Conservation (phyloP, 805 yeast species). For the Cyberlindnera maclurae region DNA sequence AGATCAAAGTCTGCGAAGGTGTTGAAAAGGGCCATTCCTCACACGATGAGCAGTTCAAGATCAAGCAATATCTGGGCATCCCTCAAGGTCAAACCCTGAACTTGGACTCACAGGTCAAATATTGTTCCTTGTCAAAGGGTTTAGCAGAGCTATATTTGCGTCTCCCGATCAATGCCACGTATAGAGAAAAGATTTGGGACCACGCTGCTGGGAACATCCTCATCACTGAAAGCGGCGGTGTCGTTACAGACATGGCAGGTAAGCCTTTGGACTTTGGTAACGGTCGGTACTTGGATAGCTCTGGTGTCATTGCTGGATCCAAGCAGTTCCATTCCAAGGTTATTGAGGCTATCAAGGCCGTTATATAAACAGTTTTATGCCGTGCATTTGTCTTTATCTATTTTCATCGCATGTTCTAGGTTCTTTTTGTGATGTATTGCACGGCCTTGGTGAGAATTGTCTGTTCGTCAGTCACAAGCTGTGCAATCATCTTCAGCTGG, state of each 20-base stretch:
- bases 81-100: slow-evolving; percentile 56
- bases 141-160: slow-evolving; percentile 89
- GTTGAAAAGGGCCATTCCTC: slow-evolving; percentile 95
- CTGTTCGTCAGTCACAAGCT: slow-evolving; percentile 14
- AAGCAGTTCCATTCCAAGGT: slow-evolving; percentile 25
- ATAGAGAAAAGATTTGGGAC: slow-evolving; percentile 96
- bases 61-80: slow-evolving; percentile 60
- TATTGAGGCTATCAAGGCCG: slow-evolving; percentile 23
- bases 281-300: slow-evolving; percentile 73
- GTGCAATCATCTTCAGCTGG: slow-evolving; percentile 15
- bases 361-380: too few species aligned
- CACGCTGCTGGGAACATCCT: slow-evolving; percentile 94
- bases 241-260: slow-evolving; percentile 81
- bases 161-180: slow-evolving; percentile 67
- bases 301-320: slow-evolving; percentile 87
- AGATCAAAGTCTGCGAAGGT: slow-evolving; percentile 76
- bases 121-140: slow-evolving; percentile 85
- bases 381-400: too few species aligned
- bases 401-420: background rate
- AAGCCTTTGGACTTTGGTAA: slow-evolving; percentile 68
- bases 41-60: slow-evolving; percentile 73
- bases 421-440: slow-evolving; percentile 7
- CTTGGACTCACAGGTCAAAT: slow-evolving; percentile 94
- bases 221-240: slow-evolving; percentile 86
- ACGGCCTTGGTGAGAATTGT: slow-evolving; percentile 12